Evolutionary conservation across 352 stramenopile genomes (phyloP).

Genomic region (Pythium dissimile): DNA sequence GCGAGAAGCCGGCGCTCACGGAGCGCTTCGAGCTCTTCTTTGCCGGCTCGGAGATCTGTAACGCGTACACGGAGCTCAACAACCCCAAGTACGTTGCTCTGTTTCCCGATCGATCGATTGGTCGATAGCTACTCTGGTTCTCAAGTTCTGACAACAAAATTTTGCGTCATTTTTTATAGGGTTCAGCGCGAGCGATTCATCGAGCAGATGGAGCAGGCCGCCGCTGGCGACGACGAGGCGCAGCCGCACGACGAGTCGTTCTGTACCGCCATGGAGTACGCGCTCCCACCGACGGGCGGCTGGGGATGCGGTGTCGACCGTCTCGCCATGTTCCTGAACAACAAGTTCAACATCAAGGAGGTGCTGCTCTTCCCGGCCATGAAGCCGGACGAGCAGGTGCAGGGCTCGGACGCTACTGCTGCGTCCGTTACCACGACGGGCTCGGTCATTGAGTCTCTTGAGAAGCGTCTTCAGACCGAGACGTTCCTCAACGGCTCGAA

Average conservation of each 20-base stretch:
- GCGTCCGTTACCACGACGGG: slow-evolving; percentile 21
- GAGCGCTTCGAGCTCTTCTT: slow-evolving; percentile 99
- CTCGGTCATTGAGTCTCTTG: slow-evolving; percentile 60
- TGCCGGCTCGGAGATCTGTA: slow-evolving; percentile 95
- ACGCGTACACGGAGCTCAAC: slow-evolving; percentile 99
- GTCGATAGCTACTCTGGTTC: neutral
- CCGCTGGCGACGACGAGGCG: slow-evolving; percentile 76
- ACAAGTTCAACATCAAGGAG: slow-evolving; percentile 96
- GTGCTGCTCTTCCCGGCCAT: slow-evolving; percentile 99
- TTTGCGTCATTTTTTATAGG: slow-evolving; percentile 17
- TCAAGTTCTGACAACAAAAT: neutral
- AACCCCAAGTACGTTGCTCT: slow-evolving; percentile 87
- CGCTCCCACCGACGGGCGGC: slow-evolving; percentile 96
- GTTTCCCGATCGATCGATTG: neutral
- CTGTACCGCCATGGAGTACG: slow-evolving; percentile 94
- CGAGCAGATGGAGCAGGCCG: slow-evolving; percentile 78
- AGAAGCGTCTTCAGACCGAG: slow-evolving; percentile 49
- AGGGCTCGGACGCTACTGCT: neutral
- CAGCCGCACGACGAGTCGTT: slow-evolving; percentile 95
- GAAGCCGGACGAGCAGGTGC: slow-evolving; percentile 92
- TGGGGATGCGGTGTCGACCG: slow-evolving; percentile 98
- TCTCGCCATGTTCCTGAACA: slow-evolving; percentile 96
- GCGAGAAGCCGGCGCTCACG: slow-evolving; percentile 89
- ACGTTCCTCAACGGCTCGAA: slow-evolving; percentile 71
- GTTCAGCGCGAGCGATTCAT: slow-evolving; percentile 83